These are phyloP conservation scores for Trichoderma semiorbis DNA, from an alignment of 2,329 filamentous ascomycete species.

Conservation along the genomic window DNA sequence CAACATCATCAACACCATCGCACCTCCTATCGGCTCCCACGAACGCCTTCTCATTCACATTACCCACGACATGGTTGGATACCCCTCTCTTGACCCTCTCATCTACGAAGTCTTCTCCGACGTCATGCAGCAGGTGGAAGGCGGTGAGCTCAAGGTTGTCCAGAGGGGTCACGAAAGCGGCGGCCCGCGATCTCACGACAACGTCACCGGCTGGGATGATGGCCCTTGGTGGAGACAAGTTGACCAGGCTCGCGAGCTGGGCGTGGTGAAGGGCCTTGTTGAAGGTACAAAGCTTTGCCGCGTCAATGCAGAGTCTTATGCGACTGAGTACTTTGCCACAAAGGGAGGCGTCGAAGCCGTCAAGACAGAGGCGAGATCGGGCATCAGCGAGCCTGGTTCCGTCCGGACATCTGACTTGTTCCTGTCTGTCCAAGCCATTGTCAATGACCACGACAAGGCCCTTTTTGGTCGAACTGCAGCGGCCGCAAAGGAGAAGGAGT, in stretches of 20 bases:
- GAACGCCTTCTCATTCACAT: constrained; percentile 97
- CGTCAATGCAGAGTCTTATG: constrained; percentile 83
- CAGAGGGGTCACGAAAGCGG: constrained; percentile 87
- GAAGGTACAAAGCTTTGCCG: constrained; percentile 91
- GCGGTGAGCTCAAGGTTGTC: constrained; percentile 88
- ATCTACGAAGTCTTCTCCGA: constrained; percentile 89
- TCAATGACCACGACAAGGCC: constrained; percentile 58
- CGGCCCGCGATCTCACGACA: constrained; percentile 59
- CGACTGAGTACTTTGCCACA: constrained; percentile 75
- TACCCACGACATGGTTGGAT: constrained; percentile 91
- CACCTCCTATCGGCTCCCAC: constrained; percentile 93
- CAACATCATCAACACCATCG: constrained; percentile 89
- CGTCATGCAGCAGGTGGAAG: constrained; percentile 99
- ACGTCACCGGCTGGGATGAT: constrained; percentile 74
- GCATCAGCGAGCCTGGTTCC: constrained; percentile 79
- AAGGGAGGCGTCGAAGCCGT: constrained; percentile 78
- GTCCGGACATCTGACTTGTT: constrained; percentile 93
- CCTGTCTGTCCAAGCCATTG: constrained; percentile 87
- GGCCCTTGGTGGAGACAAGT: constrained; percentile 92
- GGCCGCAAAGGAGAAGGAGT: constrained; percentile 53
- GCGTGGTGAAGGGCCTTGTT: constrained; percentile 71
- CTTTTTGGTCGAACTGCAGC: constrained; percentile 63
- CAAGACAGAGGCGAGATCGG: constrained; percentile 73
- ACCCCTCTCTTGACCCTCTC: constrained; percentile 88
- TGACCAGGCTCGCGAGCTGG: constrained; percentile 68